Evolutionary conservation across 2,329 filamentous ascomycete genomes (phyloP), one percentile per base, ranked within the genome.

Genomic region (Amauroascus verrucosus): DNA sequence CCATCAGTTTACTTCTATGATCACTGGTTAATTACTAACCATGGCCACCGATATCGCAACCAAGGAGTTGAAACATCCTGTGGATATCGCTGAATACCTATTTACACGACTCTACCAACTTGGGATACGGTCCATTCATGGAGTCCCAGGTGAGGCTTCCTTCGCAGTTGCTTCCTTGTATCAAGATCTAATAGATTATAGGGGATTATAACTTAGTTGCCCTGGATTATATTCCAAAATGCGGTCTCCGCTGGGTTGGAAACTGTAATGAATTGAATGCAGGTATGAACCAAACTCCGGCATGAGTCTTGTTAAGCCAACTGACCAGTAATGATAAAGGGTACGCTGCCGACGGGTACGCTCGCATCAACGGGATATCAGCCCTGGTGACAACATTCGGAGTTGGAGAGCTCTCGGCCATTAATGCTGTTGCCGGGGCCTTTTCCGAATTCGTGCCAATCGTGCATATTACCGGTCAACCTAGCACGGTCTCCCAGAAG

Each of bases 271-370:
- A 87, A 66, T 76, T 87, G 55, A 87, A 87, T 64, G 84, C 84
- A 44, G 81, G 82, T 81, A 62, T 67, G 74, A 65, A 28, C n/a
- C 16, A 9, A 28, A 8, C 24, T 26, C 41, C 3, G 20, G 7
- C 24, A 3, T 6, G 14, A 6, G 7, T 22, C 41, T n/a, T 35
- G 20, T 3, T 24, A 13, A 40, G 14, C 16, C 35, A 60, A 56
- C 54, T 62, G 55, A 46, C 38, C 24, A 30, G 44, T 24, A 63
- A 24, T 35, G 13, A 6, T 9, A 38, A 38, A 80, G 69, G 81
- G 24, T 88, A 88, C 63, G 84, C 85, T 28, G 83, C 85, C 18
- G 85, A 88, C 67, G 85, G 84, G 24, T 88, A 88, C 63, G 83
- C 83, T 53, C 77, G 85, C 57, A 77, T 86, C 57, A 84, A 83